These are phyloP conservation scores for Limnomonas spitsbergensis DNA, from an alignment of 139 green algal genomes.

Conservation along the genomic window DNA sequence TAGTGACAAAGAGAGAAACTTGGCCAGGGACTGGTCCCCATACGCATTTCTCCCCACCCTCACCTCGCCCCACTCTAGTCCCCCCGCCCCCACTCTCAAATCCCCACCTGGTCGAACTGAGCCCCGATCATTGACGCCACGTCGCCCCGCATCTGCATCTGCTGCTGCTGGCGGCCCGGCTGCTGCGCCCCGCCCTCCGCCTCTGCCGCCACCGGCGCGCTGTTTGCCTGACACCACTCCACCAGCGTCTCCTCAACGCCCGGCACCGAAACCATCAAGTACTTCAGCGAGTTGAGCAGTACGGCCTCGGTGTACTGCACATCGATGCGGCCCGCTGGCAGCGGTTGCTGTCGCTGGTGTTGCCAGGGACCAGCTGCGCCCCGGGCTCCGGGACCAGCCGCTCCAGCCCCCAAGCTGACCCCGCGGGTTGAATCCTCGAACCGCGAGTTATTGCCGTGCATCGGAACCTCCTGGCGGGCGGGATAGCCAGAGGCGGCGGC, in stretches of 20 bases:
- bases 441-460: not conserved
- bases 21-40: too few species aligned
- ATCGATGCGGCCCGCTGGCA: constrained; percentile 5
- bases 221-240: constrained; percentile 24
- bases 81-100: constrained; percentile 7
- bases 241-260: constrained; percentile 42
- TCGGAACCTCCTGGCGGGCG: not conserved
- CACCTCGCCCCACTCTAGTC: too few species aligned
- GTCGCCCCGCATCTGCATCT: not conserved
- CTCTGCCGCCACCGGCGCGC: not conserved
- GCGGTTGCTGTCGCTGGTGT: not conserved
- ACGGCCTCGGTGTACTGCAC: constrained; percentile 47
- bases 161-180: not conserved
- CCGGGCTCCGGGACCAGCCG: not conserved
- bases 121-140: not conserved
- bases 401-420: not conserved
- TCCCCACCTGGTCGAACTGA: constrained; percentile 1
- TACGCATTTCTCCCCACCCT: too few species aligned
- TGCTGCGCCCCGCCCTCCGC: not conserved
- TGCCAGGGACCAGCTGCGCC: not conserved
- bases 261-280: constrained; percentile 48
- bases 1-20: too few species aligned
- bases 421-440: not conserved
- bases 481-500: not conserved
- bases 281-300: constrained; percentile 56